Conservation (phyloP, 441 rosid species). For the Pelargonium fulgidum region DNA sequence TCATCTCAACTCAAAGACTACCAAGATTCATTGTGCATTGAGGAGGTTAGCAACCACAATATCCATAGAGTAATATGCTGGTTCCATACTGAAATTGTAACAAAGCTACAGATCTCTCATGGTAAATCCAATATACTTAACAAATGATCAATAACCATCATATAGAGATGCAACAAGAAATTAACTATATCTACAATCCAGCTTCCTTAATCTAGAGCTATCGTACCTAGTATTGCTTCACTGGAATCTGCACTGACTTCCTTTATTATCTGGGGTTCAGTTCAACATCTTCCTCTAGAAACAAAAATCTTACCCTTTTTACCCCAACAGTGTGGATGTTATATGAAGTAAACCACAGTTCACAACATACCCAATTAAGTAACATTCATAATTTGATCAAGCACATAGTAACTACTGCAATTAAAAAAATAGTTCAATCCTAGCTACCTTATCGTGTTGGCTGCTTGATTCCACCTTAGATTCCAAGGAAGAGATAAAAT, state of each 20-base stretch:
- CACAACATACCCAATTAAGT: too few relatives aligned
- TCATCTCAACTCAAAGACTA: neutral
- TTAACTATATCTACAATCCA: neutral
- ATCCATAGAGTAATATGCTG: neutral
- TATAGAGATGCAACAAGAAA: neutral
- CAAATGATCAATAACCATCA: neutral
- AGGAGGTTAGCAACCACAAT: neutral
- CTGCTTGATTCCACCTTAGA: slow-evolving; percentile 28
- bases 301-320: too few relatives aligned
- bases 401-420: too few relatives aligned
- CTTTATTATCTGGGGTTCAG: too few relatives aligned
- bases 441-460: slow-evolving; percentile 32
- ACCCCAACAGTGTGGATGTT: too few relatives aligned
- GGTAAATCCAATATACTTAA: too few relatives aligned
- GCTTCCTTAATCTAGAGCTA: neutral
- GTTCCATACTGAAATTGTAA: neutral
- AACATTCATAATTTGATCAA: too few relatives aligned
- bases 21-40: neutral
- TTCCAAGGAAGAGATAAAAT: slow-evolving; percentile 22
- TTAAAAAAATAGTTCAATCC: slow-evolving; percentile 11
- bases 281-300: too few relatives aligned
- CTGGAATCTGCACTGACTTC: too few relatives aligned
- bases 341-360: too few relatives aligned
- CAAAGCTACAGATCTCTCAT: too few relatives aligned
- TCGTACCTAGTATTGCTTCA: neutral